Base-by-base conservation (phyloP, 2,329 filamentous ascomycete species). In the Ophiostoma pallidulum region DNA sequence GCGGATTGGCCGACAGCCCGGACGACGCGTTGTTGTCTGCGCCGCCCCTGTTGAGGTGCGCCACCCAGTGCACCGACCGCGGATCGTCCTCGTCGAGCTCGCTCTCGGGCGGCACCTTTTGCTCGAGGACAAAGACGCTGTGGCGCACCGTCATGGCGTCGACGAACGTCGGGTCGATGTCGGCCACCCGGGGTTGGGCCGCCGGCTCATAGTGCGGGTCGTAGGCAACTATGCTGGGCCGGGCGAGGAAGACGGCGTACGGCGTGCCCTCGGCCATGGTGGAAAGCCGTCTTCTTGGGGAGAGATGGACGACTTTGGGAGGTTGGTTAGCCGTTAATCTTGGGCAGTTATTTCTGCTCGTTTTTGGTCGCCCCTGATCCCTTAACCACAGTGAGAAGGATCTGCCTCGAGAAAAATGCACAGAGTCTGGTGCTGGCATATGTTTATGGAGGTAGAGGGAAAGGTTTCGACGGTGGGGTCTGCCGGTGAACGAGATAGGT, bases 61-160 rank as follows among this genome's bases (percentile, higher is more conserved):
- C 71, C 26, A 95, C 82, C 85, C 87, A 95, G 64, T 96, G 89
- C 66, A 82, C 91, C 56, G 80, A 82, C 31, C 86, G 77, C 1
- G 74, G 56, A 62, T 97, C 91, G 61, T 96, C 88, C 1, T 73
- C 67, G 67, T 96, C 91, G 54, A 87, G 74, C 63, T 97, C 90
- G 54, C 80, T 77, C 32, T 84, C 78, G 1, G 79, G 64, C 0
- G 75, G 70, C 13, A 79, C 68, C 0, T 64, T 57, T 57, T 84
- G 80, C 58, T 83, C 80, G 8, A 66, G 32, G 20, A 83, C 74
- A 56, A 81, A 84, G 45, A 84, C 80, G 16, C 64, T 58, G 51
- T 77, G 68, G 31, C 81, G 76, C 37, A 84, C 73, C 45, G 67
- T 63, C 78, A 84, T 82, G 53, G 77, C 77, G 55, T 82, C 77